Conservation (phyloP, 768 basidiomycete species). For the Russula lepida region DNA sequence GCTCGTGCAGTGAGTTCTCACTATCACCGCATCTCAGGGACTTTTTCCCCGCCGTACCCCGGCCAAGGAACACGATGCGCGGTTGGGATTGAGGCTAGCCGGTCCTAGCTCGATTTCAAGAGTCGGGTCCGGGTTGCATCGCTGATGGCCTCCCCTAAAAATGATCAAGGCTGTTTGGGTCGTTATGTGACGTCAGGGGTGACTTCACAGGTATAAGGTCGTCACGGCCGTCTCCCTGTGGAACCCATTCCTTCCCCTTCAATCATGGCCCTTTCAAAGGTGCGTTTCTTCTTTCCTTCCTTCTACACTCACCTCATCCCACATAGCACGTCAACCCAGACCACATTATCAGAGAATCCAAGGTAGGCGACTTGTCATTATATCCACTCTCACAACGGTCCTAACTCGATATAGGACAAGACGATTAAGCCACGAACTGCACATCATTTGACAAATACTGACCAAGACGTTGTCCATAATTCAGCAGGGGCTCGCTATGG, state of each 20-base stretch:
- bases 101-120: not conserved
- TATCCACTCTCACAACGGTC: not conserved
- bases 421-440: constrained; percentile 25
- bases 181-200: constrained; percentile 8
- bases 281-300: not conserved
- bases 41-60: not conserved
- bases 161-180: not conserved
- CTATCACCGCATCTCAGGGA: too few relatives aligned
- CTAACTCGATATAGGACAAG: constrained; percentile 36
- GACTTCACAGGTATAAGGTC: not conserved
- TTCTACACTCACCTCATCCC: not conserved
- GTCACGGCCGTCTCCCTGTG: too few relatives aligned
- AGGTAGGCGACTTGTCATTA: not conserved
- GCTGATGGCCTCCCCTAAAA: not conserved
- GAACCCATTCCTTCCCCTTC: too few relatives aligned
- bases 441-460: constrained; percentile 30
- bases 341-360: constrained; percentile 13
- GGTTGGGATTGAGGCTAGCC: not conserved
- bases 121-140: not conserved
- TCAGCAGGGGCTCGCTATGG: constrained; percentile 35
- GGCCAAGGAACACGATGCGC: not conserved
- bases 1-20: not conserved
- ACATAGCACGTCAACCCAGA: constrained; percentile 19
- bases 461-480: constrained; percentile 31
- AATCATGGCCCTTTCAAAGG: constrained; percentile 21